Base-by-base conservation (phyloP, 2,329 filamentous ascomycete genomes). In the Gnomoniopsis smithogilvyi region DNA sequence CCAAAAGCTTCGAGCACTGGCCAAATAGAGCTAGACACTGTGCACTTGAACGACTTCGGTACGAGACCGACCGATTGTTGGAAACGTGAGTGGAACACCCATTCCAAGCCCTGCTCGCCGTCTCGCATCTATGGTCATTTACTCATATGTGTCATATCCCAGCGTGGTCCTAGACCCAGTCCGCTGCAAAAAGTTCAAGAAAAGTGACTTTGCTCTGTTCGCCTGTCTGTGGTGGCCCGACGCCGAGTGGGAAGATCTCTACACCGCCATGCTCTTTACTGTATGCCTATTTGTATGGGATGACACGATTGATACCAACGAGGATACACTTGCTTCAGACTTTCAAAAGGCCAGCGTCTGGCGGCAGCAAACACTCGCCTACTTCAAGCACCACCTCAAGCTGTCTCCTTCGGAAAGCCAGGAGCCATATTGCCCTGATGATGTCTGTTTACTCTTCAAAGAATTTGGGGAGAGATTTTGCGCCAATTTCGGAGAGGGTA, bases 211-310 rank as follows among this genome's bases (percentile, higher is more conserved):
- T 59, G 69, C 64, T 22, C 62, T 67, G 3, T 70, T 73, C 53
- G 67, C 69, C 53, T 65, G 66, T 19, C 62, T 72, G 66, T 73
- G 70, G 71, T 71, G 70, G 61, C 69, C 69, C 3, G 63, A 67
- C 45, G 67, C 70, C 49, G 64, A 68, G 54, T 72, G 71, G 71
- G 63, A 66, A 14, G 68, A 72, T 48, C 67, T 72, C 3, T 64
- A 67, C 41, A 66, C 68, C 7, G 68, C 68, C 2, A 69, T 69
- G 36, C 63, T 69, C 2, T 71, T 72, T 56, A 67, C 69, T 0
- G 66, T 71, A 8, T 72, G 69, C 66, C 68, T 71, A 38, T 73
- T 73, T 54, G 66, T 70, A 36, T 72, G 70, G 70, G 70, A 73
- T 54, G 71, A 72, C 41, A 68, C 69, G 15, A 68, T 73, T 38